Evolutionary conservation across 768 basidiomycete genomes (phyloP), one percentile per base, ranked within the genome.

Genomic region (Termitomyces sp.): DNA sequence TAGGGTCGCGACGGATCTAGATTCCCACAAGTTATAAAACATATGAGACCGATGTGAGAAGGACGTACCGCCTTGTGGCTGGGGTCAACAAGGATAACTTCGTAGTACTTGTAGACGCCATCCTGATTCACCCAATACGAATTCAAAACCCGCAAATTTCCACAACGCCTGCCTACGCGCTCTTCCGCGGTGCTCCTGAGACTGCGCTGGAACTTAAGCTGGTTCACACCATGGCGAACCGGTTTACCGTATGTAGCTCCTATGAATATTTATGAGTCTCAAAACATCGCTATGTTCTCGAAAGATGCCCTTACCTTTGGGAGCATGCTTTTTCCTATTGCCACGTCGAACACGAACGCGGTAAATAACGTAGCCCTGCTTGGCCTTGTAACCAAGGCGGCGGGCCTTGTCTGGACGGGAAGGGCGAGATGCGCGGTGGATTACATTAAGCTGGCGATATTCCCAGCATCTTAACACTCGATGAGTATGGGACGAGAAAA

Each of bases 111-210:
- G 86, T 96, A 97, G 32, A 97, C 92, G 75, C 94, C 94, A 71
- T 98, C 94, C 77, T 96, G 94, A 78, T 98, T 98, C 70, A 99
- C 79, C 97, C 97, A 99, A 84, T 98, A 98, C 48, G 96, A 98
- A 79, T 96, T 97, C 68, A 97, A 72, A 63, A 99, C 97, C 56
- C 97, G 87, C 69, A 99, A 75, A 74, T 98, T 98, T 54, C 94
- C 94, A 70, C 97, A 99, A 65, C 95, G 85, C 70, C 84, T 86
- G 61, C 96, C 97, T 63, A 98, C 96, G 71, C 97, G 91, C 81
- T 98, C 97, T 79, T 99, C 97, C 51, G 97, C 97, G 57, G 88
- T 90, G 67, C 90, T 89, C 74, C 90, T 87, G 69, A 98, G 79
- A 61, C 94, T 85, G 61, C 96, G 88, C 78, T 98, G 96, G 82